Conservation (phyloP, 2,329 filamentous ascomycete genomes). For the Alternaria arbusti region DNA sequence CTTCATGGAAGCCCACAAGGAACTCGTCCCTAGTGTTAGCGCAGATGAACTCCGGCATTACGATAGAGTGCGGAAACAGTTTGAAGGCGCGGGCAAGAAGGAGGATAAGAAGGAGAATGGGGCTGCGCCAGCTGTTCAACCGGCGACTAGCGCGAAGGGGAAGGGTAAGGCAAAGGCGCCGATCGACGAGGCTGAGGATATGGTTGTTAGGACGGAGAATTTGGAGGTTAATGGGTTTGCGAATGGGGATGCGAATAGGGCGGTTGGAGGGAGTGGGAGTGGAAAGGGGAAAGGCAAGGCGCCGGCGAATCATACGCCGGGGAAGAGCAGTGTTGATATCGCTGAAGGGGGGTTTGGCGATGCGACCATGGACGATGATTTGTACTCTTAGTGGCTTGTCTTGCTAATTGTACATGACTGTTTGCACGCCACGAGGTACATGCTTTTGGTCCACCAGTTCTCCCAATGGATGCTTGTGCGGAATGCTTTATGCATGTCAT, state of each 20-base stretch:
- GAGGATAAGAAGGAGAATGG: conserved; percentile 52
- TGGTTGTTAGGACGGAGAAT: conserved; percentile 51
- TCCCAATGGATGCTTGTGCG: too few relatives aligned
- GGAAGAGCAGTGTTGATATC: conserved; percentile 44
- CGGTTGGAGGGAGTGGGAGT: conserved; percentile 7
- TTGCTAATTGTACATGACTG: background rate
- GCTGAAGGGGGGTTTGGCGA: conserved; percentile 49
- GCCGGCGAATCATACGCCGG: conserved; percentile 38
- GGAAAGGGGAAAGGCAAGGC: conserved; percentile 46
- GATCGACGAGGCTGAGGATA: conserved; percentile 46
- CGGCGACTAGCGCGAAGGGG: conserved; percentile 19
- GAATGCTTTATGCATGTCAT: too few relatives aligned
- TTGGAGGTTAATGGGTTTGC: conserved; percentile 38
- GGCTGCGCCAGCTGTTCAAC: background rate
- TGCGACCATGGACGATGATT: conserved; percentile 49
- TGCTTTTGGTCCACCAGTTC: too few relatives aligned
- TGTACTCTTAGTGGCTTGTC: conserved; percentile 47
- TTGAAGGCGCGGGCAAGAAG: conserved; percentile 70
- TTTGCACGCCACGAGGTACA: too few relatives aligned
- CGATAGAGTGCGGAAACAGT: conserved; percentile 78
- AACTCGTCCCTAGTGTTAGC: conserved; percentile 93
- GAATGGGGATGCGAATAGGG: background rate
- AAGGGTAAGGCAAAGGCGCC: conserved; percentile 38
- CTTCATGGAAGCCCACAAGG: conserved; percentile 79
- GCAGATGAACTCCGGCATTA: conserved; percentile 92